Conservation (phyloP, 192 early-diverging fungal genomes). For the Backusella morwellensis region DNA sequence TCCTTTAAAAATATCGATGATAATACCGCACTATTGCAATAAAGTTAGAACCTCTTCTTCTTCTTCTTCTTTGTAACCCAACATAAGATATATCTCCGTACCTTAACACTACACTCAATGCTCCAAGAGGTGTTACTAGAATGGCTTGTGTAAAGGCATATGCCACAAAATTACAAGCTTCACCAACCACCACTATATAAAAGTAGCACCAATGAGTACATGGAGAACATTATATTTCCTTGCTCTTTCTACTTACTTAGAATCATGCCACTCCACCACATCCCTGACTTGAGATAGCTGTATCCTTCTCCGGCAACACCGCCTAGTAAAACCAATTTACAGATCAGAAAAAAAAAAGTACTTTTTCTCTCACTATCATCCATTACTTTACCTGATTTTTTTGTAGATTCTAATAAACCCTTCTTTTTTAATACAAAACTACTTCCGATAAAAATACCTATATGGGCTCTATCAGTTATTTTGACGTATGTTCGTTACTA, state of each 20-base stretch:
- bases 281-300: conserved; percentile 46
- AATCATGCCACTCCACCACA: conserved; percentile 62
- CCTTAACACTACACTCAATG: conserved; percentile 85
- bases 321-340: conserved; percentile 19
- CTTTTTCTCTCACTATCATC: neutral
- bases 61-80: neutral
- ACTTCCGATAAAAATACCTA: conserved; percentile 84
- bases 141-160: conserved; percentile 98
- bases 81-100: conserved; percentile 12
- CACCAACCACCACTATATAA: conserved; percentile 84
- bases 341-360: neutral
- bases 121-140: conserved; percentile 92
- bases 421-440: conserved; percentile 96
- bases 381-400: conserved; percentile 40
- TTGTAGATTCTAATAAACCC: conserved; percentile 80
- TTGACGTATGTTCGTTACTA: neutral
- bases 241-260: conserved; percentile 40
- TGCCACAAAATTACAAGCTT: conserved; percentile 94
- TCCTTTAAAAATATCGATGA: conserved; percentile 87
- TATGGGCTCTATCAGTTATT: conserved; percentile 24
- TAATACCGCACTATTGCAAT: conserved; percentile 63
- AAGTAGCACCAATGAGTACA: neutral
- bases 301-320: conserved; percentile 52
- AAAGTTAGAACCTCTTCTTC: neutral
- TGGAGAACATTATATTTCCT: neutral